A percentile compares a stretch with the other conserved stretches of the same genome.
Evolutionary conservation across 192 early-diverging fungal species (phyloP).

Genomic region (Chytriomyces confervae): DNA sequence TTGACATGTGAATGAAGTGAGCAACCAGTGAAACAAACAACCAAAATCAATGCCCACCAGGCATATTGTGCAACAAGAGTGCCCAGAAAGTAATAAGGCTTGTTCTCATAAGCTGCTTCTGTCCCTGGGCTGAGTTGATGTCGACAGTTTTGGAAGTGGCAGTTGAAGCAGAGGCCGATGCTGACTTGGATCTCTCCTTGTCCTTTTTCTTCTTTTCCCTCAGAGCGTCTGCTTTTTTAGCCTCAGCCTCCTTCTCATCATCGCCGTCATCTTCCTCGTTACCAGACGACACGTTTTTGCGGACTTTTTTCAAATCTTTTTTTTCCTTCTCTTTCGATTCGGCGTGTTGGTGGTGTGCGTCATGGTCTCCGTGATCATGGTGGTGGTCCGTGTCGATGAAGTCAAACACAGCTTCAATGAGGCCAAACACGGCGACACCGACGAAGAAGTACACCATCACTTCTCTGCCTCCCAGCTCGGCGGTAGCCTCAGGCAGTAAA

Average conservation of each 20-base stretch:
- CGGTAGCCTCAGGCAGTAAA: conserved; percentile 54
- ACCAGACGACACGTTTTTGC: not conserved
- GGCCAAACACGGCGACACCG: conserved; percentile 53
- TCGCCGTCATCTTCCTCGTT: not conserved
- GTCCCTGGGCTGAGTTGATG: conserved; percentile 35
- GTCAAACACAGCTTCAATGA: conserved; percentile 46
- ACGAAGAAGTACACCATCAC: conserved; percentile 58
- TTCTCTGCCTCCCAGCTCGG: conserved; percentile 44
- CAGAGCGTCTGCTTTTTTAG: conserved; percentile 9
- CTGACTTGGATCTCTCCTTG: conserved; percentile 10
- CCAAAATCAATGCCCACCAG: conserved; percentile 17
- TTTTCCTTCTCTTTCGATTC: conserved; percentile 27
- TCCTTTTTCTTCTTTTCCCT: conserved; percentile 30
- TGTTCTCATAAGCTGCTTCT: conserved; percentile 49
- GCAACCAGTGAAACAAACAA: not conserved
- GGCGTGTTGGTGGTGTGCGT: not conserved
- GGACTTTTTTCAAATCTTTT: not conserved
- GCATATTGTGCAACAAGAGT: conserved; percentile 57
- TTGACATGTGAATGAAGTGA: not conserved
- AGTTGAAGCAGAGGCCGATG: not conserved
- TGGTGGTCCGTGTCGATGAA: conserved; percentile 48
- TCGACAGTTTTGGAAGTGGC: not conserved
- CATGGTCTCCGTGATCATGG: conserved; percentile 35
- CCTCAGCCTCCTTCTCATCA: conserved; percentile 17
- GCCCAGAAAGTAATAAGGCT: conserved; percentile 58